phyloP scores from a whole-genome alignment of 306 rosid species.

The Dicorynia guianensis region DNA sequence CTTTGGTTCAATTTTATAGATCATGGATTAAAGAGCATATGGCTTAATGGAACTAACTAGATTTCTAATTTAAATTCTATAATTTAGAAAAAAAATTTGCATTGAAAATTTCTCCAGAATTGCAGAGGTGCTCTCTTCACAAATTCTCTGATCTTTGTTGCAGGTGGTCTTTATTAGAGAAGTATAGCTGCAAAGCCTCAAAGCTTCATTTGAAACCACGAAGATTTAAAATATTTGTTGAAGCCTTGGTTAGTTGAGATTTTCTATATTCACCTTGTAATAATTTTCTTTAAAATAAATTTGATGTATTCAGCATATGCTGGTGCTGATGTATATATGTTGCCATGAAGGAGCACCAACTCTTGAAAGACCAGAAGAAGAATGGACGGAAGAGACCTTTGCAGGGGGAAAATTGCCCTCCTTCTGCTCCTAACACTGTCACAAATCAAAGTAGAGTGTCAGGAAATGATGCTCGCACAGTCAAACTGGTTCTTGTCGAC shows the following conservation, averaged over 20 bases:
- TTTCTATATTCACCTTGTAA: constrained; percentile 32
- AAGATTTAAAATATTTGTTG: constrained; percentile 88
- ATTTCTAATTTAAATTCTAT: constrained; percentile 28
- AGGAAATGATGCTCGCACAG: constrained; percentile 72
- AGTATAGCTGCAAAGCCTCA: constrained; percentile 98
- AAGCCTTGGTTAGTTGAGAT: constrained; percentile 85
- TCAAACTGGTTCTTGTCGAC: constrained; percentile 83
- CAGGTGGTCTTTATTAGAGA: constrained; percentile 99
- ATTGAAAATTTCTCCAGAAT: constrained; percentile 35
- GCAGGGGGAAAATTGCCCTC: constrained; percentile 72
- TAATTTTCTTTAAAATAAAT: background rate
- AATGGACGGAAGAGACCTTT: constrained; percentile 73
- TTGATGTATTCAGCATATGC: constrained; percentile 34
- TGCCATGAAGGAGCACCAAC: constrained; percentile 92
- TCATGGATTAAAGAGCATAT: constrained; percentile 14
- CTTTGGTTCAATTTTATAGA: background rate
- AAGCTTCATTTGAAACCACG: constrained; percentile 98
- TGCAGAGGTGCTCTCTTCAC: constrained; percentile 35
- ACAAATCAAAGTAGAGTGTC: constrained; percentile 72
- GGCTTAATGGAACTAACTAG: constrained; percentile 28
- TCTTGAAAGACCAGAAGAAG: constrained; percentile 91
- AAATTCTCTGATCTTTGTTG: constrained; percentile 37
- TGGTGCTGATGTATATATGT: constrained; percentile 56
- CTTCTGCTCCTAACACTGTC: constrained; percentile 51
- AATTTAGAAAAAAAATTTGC: constrained; percentile 5